A percentile compares a stretch with the other conserved stretches of the same genome.
Evolutionary conservation across 2,329 filamentous ascomycete genomes (phyloP).

Genomic region (Fusarium sp.): DNA sequence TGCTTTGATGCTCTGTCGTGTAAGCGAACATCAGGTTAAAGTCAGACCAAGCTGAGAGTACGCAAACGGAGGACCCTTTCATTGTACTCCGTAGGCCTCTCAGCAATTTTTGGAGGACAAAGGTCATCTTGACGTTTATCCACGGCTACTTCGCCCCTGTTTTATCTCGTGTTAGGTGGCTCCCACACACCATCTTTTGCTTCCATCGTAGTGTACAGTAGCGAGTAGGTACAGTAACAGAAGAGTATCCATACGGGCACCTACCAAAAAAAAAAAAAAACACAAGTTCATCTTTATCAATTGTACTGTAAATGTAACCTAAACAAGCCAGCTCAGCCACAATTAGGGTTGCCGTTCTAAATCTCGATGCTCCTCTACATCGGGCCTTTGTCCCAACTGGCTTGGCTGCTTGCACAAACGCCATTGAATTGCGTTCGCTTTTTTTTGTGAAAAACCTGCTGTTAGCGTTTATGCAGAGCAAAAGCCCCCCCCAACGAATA

Average conservation of each 20-base stretch:
- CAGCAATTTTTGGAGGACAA: slow-evolving; percentile 3
- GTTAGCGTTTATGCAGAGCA: slow-evolving; percentile 3
- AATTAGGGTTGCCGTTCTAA: slow-evolving; percentile 16
- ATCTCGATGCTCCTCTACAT: slow-evolving; percentile 36
- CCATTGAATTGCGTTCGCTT: background rate
- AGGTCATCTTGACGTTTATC: slow-evolving; percentile 38
- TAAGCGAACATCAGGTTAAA: slow-evolving; percentile 7
- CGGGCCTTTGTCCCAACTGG: slow-evolving; percentile 27
- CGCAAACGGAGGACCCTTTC: background rate
- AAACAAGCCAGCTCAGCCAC: slow-evolving; percentile 33
- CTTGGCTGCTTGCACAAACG: slow-evolving; percentile 21
- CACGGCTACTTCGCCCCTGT: slow-evolving; percentile 27
- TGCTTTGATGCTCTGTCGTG: slow-evolving; percentile 4
- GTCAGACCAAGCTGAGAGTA: background rate
- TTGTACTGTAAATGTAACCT: background rate
- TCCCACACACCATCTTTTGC: slow-evolving; percentile 46
- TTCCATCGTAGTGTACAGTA: background rate
- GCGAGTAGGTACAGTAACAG: background rate
- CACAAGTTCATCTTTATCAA: slow-evolving; percentile 3
- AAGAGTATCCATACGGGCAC: background rate
- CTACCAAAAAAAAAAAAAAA: background rate
- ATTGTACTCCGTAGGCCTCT: background rate
- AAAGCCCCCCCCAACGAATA: slow-evolving; percentile 8
- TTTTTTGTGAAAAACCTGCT: slow-evolving; percentile 19
- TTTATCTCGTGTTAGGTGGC: slow-evolving; percentile 50